Evolutionary conservation across 495 filamentous ascomycete species (phyloP), one percentile per base, ranked within the genome.

Genomic region (Tuber aestivum): DNA sequence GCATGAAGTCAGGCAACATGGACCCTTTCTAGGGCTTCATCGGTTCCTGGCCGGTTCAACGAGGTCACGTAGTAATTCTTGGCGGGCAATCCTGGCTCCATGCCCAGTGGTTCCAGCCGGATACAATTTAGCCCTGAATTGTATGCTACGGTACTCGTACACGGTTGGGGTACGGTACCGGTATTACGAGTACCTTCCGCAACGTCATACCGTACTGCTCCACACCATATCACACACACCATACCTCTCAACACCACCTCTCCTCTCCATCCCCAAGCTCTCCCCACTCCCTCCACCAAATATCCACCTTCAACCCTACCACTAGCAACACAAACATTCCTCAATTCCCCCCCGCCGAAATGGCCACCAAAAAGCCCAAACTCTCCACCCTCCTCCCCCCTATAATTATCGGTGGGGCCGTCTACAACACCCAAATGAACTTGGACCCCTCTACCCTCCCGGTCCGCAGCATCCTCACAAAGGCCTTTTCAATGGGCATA

Each of bases 381-480:
- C 76, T 82, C 41, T 76, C 80, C 20, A 70, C 71, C 27, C 84
- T 90, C 76, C 89, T 97, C 70, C 94, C 95, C 3, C 94, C 95
- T 20, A 89, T 98, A 44, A 88, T 97, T 83, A 92, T 94, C 85
- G 95, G 95, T 81, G 95, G 93, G 10, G 95, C 93, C n/a, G 97
- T 93, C 44, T 97, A 97, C 90, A 97, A 97, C 86, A 88, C 87
- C 69, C 95, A 97, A 83, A 97, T 95, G 84, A 96, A 97, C 81
- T 80, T 87, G 40, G 90, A 97, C 83, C 92, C 93, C 7, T 91
- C 88, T 81, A 84, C 87, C 40, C 89, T 98, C 56, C 94, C 95
- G 71, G 92, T 93, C 35, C 90, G 89, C 73, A 88, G 87, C 76
- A 90, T 98, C 61, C 89, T 98, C 70, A 87, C 91, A 69, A 89